These are phyloP conservation scores for Aspergillus sergii DNA, from an alignment of 2,329 filamentous ascomycete genomes.

Conservation along the genomic window DNA sequence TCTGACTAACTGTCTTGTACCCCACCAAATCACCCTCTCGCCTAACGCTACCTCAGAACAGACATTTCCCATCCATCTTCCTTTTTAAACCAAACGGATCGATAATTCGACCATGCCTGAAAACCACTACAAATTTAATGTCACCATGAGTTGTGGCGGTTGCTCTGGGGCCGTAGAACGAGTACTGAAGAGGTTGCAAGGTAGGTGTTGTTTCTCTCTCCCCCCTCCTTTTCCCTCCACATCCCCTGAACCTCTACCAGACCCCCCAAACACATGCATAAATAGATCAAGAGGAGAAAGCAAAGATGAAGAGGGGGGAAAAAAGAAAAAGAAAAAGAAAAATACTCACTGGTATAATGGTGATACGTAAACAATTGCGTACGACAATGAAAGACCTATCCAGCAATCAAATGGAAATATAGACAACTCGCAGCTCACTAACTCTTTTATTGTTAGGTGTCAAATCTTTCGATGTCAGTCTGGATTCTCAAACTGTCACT, in stretches of 20 bases:
- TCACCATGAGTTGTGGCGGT: slow-evolving; percentile 91
- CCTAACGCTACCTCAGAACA: background rate
- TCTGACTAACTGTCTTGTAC: background rate
- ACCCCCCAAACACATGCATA: background rate
- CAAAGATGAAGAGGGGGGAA: background rate
- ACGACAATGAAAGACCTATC: background rate
- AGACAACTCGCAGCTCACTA: background rate
- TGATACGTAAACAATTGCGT: background rate
- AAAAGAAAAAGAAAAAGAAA: background rate
- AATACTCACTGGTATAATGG: background rate
- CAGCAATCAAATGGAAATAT: background rate
- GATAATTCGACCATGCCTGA: slow-evolving; percentile 57
- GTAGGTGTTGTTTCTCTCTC: slow-evolving; percentile 51
- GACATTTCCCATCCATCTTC: background rate
- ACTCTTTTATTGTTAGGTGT: slow-evolving; percentile 62
- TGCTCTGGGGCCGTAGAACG: slow-evolving; percentile 94
- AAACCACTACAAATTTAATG: slow-evolving; percentile 93
- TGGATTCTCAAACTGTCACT: slow-evolving; percentile 81
- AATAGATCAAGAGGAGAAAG: background rate
- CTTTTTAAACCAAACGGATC: background rate
- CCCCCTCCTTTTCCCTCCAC: background rate
- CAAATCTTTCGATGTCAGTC: slow-evolving; percentile 82
- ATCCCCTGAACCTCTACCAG: background rate
- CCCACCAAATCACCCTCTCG: background rate
- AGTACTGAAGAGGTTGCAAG: slow-evolving; percentile 88